These are phyloP conservation scores for Violaceomyces palustris DNA, from an alignment of 1,284 basidiomycete genomes.

Conservation along the genomic window DNA sequence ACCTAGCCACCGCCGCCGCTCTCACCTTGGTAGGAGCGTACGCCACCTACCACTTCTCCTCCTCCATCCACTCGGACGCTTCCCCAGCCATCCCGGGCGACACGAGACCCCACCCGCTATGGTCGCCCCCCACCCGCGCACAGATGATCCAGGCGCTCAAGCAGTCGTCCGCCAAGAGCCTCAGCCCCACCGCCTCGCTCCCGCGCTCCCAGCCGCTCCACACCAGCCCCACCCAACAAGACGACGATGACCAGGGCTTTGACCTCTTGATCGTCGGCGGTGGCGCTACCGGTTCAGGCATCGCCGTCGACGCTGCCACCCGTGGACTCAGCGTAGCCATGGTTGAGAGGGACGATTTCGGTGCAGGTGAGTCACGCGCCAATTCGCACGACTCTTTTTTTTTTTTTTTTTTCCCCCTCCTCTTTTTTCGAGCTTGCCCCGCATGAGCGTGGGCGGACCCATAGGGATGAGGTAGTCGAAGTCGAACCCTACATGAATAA, in stretches of 20 bases:
- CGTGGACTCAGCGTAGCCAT: slow-evolving; percentile 86
- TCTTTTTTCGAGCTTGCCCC: no score
- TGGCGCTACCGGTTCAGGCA: slow-evolving; percentile 89
- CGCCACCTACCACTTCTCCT: background rate
- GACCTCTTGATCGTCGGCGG: slow-evolving; percentile 79
- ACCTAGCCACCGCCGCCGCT: no score
- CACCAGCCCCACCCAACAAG: slow-evolving; percentile 29
- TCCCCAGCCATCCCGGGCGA: slow-evolving; percentile 33
- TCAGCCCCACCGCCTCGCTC: slow-evolving; percentile 38
- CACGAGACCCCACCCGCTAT: slow-evolving; percentile 42
- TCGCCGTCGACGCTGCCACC: slow-evolving; percentile 87
- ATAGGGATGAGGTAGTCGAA: no score
- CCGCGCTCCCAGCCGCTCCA: slow-evolving; percentile 26
- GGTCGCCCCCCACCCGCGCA: slow-evolving; percentile 48
- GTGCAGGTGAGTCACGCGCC: no score
- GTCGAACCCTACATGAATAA: no score
- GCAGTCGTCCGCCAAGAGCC: slow-evolving; percentile 32
- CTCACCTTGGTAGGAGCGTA: slow-evolving; percentile 10
- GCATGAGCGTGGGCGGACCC: no score
- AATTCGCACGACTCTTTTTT: no score
- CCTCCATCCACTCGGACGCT: slow-evolving; percentile 17
- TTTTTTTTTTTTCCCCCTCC: no score
- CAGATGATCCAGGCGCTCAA: slow-evolving; percentile 52
- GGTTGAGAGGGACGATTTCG: slow-evolving; percentile 90
- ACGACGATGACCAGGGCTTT: slow-evolving; percentile 44